Conservation (phyloP, 495 filamentous ascomycete genomes). For the Talaromyces adpressus region DNA sequence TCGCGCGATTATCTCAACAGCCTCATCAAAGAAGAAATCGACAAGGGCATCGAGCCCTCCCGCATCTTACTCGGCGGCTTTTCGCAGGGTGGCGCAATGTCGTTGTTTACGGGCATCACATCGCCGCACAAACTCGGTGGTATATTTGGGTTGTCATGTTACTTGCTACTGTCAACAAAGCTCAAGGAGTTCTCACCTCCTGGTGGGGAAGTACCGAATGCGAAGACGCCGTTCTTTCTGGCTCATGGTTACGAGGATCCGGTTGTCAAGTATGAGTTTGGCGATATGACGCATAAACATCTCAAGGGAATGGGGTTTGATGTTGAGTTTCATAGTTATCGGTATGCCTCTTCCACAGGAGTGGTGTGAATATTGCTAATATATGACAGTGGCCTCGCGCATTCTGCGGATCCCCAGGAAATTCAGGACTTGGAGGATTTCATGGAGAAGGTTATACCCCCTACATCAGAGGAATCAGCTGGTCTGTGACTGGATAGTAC, state of each 20-base stretch:
- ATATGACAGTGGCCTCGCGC: conserved; percentile 52
- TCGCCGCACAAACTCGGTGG: conserved; percentile 70
- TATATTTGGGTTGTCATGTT: conserved; percentile 79
- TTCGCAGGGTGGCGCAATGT: conserved; percentile 56
- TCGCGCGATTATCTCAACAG: conserved; percentile 69
- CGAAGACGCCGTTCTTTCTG: conserved; percentile 79
- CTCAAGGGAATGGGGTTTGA: conserved; percentile 58
- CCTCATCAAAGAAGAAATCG: conserved; percentile 76
- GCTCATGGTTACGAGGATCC: conserved; percentile 72
- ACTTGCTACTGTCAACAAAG: conserved; percentile 68
- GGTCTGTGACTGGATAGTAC: conserved; percentile 34
- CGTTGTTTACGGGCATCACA: conserved; percentile 63
- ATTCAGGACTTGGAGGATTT: conserved; percentile 79
- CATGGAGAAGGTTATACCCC: conserved; percentile 55
- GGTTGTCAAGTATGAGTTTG: conserved; percentile 63
- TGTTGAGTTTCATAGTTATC: conserved; percentile 71
- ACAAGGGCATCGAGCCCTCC: conserved; percentile 71
- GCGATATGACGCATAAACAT: conserved; percentile 51
- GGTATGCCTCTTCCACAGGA: conserved; percentile 36
- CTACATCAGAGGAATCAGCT: conserved; percentile 50
- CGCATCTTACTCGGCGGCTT: conserved; percentile 78
- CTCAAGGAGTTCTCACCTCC: conserved; percentile 57
- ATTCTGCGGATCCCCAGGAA: conserved; percentile 72
- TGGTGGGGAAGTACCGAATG: conserved; percentile 52
- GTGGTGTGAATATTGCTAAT: too few species aligned